These are phyloP conservation scores for Diversispora epigaea DNA, from an alignment of 192 early-diverging fungal genomes.

Conservation along the genomic window DNA sequence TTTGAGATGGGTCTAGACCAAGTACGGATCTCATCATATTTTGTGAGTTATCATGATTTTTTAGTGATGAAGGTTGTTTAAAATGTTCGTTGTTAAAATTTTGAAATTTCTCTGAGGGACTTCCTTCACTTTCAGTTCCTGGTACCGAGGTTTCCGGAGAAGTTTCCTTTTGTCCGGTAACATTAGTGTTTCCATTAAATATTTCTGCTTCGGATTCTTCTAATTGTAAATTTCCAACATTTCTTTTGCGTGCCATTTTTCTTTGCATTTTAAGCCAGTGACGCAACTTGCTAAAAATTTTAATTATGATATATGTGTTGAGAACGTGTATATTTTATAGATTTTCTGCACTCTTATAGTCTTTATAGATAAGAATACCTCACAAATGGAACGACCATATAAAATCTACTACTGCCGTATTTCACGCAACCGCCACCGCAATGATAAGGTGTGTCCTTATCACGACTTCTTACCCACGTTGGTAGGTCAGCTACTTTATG, in stretches of 20 bases:
- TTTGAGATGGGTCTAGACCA: not conserved
- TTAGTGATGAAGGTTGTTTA: not conserved
- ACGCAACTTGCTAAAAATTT: conserved; percentile 19
- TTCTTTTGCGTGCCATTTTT: conserved; percentile 10
- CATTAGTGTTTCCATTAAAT: not conserved
- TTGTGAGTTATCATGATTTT: not conserved
- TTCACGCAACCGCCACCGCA: conserved; percentile 30
- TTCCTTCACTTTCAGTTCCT: conserved; percentile 11
- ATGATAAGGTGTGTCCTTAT: conserved; percentile 25
- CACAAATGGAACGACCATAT: conserved; percentile 74
- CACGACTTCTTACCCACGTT: conserved; percentile 31
- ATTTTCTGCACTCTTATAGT: not conserved
- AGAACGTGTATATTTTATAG: not conserved
- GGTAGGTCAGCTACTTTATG: conserved; percentile 65
- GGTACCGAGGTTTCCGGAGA: not conserved
- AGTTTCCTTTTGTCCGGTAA: not conserved
- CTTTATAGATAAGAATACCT: conserved; percentile 37
- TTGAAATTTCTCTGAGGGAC: not conserved
- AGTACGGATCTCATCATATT: not conserved
- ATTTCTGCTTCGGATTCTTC: not conserved
- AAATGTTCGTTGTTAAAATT: not conserved
- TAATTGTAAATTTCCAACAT: not conserved
- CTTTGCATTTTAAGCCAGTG: conserved; percentile 22
- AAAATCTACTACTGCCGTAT: conserved; percentile 53
- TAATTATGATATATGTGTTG: not conserved